Evolutionary conservation across 768 basidiomycete species (phyloP).

Genomic region (Termitomyces sp.): DNA sequence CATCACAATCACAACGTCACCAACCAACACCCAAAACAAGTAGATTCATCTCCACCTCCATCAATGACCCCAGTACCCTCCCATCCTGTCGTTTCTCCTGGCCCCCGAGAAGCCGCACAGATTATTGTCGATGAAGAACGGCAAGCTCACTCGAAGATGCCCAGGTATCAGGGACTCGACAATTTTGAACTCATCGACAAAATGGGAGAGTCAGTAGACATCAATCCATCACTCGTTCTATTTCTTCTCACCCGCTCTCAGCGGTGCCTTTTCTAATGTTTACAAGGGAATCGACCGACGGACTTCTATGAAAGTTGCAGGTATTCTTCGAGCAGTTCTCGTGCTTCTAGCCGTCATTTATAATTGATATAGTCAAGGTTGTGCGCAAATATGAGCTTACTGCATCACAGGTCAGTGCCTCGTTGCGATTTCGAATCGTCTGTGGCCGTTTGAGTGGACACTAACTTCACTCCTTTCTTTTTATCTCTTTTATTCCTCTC

Average conservation of each 20-base stretch:
- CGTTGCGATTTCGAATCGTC: conserved; percentile 18
- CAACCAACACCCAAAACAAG: conserved; percentile 18
- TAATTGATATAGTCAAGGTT: conserved; percentile 66
- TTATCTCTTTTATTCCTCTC: conserved; percentile 17
- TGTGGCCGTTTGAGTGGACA: conserved; percentile 12
- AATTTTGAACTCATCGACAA: conserved; percentile 71
- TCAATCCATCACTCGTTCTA: conserved; percentile 10
- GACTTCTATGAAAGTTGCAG: conserved; percentile 77
- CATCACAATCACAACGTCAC: conserved; percentile 42
- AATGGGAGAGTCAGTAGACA: conserved; percentile 84
- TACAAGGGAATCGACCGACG: conserved; percentile 83
- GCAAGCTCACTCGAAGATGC: conserved; percentile 71
- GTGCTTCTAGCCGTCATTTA: conserved; percentile 11
- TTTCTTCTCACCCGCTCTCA: conserved; percentile 25
- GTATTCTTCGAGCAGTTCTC: conserved; percentile 34
- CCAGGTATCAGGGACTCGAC: conserved; percentile 81
- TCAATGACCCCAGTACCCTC: conserved; percentile 16
- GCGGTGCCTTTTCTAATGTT: conserved; percentile 98
- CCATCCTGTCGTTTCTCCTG: conserved; percentile 19
- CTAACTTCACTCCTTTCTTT: conserved; percentile 18
- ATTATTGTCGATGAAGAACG: conserved; percentile 73
- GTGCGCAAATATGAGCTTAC: conserved; percentile 93
- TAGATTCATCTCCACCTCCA: conserved; percentile 25
- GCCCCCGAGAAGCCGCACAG: conserved; percentile 46
- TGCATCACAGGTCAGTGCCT: conserved; percentile 70